These are phyloP conservation scores for Tricladium varicosporioides DNA, from an alignment of 2,329 filamentous ascomycete species.

Conservation along the genomic window DNA sequence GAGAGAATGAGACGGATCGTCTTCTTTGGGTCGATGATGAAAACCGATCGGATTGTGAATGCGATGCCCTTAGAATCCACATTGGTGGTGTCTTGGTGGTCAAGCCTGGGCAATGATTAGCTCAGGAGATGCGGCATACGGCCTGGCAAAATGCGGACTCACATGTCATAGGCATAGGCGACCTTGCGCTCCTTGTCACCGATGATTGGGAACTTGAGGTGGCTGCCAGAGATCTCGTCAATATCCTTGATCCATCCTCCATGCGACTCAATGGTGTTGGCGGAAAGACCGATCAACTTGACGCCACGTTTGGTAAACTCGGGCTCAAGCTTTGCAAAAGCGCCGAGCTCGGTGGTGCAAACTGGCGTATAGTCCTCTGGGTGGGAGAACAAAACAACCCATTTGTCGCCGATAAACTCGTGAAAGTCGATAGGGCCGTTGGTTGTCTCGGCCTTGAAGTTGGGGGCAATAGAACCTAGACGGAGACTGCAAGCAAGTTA, in stretches of 20 bases:
- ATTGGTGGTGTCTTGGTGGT: slow-evolving; percentile 79
- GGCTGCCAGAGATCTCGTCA: slow-evolving; percentile 70
- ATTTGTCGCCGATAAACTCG: slow-evolving; percentile 74
- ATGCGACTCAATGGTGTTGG: slow-evolving; percentile 83
- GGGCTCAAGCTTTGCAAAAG: slow-evolving; percentile 83
- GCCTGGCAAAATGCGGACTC: slow-evolving; percentile 31
- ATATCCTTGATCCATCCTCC: slow-evolving; percentile 90
- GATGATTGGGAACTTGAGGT: slow-evolving; percentile 75
- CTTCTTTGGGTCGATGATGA: slow-evolving; percentile 92
- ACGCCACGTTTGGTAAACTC: slow-evolving; percentile 85
- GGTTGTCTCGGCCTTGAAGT: slow-evolving; percentile 82
- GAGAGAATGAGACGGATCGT: slow-evolving; percentile 89
- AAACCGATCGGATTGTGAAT: slow-evolving; percentile 92
- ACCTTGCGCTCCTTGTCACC: slow-evolving; percentile 78
- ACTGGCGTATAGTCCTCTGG: slow-evolving; percentile 91
- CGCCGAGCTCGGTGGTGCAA: slow-evolving; percentile 92
- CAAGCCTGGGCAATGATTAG: slow-evolving; percentile 50
- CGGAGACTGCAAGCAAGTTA: slow-evolving; percentile 49
- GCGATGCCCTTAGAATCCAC: slow-evolving; percentile 80
- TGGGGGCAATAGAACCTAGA: slow-evolving; percentile 67
- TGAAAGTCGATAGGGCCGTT: slow-evolving; percentile 78
- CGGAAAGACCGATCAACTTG: slow-evolving; percentile 87
- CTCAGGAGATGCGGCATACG: background rate
- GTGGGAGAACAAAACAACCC: slow-evolving; percentile 83
- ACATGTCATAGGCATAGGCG: slow-evolving; percentile 77